These are phyloP conservation scores for Panaeolus cyanescens DNA, from an alignment of 768 basidiomycete genomes.

Conservation along the genomic window DNA sequence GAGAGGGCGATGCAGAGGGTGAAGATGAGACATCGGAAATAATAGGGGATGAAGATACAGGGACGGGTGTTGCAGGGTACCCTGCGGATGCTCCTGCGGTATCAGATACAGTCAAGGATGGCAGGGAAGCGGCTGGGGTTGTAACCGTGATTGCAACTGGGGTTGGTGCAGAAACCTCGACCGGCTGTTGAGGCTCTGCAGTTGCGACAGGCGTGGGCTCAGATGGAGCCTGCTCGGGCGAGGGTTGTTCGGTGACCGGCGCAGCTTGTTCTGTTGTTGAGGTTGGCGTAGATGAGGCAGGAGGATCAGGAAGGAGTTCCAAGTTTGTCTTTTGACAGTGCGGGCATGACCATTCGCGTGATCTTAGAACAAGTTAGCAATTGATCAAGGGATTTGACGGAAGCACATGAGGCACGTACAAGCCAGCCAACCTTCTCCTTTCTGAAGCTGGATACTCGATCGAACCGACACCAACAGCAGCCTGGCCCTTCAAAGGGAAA, in stretches of 20 bases:
- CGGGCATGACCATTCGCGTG: conserved; percentile 79
- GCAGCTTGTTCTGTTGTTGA: not conserved
- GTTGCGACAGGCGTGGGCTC: not conserved
- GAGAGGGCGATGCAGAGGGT: not conserved
- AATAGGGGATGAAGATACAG: not conserved
- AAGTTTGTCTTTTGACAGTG: conserved; percentile 70
- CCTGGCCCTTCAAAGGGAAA: conserved; percentile 86
- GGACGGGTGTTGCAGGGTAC: not conserved
- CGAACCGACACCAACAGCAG: conserved; percentile 85
- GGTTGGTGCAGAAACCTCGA: not conserved
- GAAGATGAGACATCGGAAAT: not conserved
- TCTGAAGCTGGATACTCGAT: conserved; percentile 77
- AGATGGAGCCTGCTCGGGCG: not conserved
- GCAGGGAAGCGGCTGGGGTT: not conserved
- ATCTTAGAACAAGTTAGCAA: conserved; percentile 43
- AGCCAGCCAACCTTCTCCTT: conserved; percentile 72
- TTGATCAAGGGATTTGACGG: not conserved
- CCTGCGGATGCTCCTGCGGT: not conserved
- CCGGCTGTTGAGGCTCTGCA: not conserved
- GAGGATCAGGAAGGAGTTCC: conserved; percentile 71
- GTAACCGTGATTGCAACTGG: not conserved
- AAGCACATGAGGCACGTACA: conserved; percentile 50
- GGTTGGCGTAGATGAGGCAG: conserved; percentile 13
- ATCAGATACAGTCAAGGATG: not conserved
- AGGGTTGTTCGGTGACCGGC: not conserved